Evolutionary conservation across 805 yeast genomes (phyloP).

Genomic region (Lachancea waltii): DNA sequence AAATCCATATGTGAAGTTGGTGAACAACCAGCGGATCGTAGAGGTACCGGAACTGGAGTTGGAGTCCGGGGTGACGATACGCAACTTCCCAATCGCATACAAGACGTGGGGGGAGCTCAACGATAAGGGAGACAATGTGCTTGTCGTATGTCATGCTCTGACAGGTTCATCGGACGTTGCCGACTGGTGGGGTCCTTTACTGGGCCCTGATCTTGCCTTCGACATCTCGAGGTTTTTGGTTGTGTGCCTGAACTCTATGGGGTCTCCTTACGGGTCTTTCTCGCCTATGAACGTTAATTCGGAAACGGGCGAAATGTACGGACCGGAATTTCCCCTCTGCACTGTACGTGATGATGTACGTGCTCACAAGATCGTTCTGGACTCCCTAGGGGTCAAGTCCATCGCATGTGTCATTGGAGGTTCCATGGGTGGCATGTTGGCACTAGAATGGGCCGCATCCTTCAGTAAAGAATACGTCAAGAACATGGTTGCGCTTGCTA

Average conservation of each 20-base stretch:
- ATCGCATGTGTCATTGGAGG: constrained; percentile 91
- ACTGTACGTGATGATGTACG: constrained; percentile 90
- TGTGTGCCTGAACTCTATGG: constrained; percentile 85
- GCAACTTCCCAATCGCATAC: constrained; percentile 84
- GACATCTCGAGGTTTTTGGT: constrained; percentile 86
- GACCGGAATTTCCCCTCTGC: constrained; percentile 91
- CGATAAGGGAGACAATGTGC: constrained; percentile 58
- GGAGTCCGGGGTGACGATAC: constrained; percentile 72
- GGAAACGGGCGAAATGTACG: constrained; percentile 69
- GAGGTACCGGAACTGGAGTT: constrained; percentile 66
- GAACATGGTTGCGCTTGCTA: constrained; percentile 76
- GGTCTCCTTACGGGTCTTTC: constrained; percentile 94
- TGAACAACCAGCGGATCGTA: constrained; percentile 70
- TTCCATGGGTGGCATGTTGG: constrained; percentile 98
- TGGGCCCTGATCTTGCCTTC: constrained; percentile 77
- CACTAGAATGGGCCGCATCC: constrained; percentile 66
- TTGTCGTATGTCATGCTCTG: constrained; percentile 92
- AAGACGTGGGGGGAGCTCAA: constrained; percentile 92
- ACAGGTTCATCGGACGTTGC: constrained; percentile 93
- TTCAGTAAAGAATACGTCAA: constrained; percentile 68
- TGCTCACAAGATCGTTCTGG: constrained; percentile 71
- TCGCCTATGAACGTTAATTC: constrained; percentile 82
- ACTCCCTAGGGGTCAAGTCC: constrained; percentile 68
- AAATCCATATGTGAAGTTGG: constrained; percentile 66
- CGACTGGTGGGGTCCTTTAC: constrained; percentile 98